phyloP scores from a whole-genome alignment of 2,329 filamentous ascomycete species.

The Beauveria asiatica region DNA sequence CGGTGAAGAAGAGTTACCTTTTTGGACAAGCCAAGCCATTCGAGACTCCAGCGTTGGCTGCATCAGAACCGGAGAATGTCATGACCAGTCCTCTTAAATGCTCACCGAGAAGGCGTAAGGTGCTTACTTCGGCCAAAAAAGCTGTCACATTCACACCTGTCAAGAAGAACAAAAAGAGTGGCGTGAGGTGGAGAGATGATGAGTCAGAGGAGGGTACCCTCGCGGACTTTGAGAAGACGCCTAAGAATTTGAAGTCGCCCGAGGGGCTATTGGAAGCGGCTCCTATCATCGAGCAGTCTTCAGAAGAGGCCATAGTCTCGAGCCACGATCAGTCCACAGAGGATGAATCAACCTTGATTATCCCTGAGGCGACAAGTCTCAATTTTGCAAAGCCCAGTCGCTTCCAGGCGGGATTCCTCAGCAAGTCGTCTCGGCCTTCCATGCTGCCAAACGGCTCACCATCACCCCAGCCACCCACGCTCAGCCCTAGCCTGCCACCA shows the following conservation, averaged over 20 bases:
- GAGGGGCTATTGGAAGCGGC: conserved; percentile 40
- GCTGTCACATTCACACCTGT: conserved; percentile 73
- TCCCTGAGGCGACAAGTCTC: conserved; percentile 32
- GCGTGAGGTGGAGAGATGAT: conserved; percentile 89
- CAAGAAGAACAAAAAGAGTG: conserved; percentile 62
- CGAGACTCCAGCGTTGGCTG: conserved; percentile 33
- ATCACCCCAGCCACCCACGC: conserved; percentile 43
- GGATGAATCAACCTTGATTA: conserved; percentile 50
- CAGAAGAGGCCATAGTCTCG: conserved; percentile 7
- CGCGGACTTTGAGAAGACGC: conserved; percentile 87
- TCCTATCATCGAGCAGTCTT: conserved; percentile 22
- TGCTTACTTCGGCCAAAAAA: conserved; percentile 51
- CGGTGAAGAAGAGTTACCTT: conserved; percentile 56
- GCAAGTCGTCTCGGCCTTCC: conserved; percentile 39
- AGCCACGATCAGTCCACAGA: conserved; percentile 27
- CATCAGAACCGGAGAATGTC: conserved; percentile 22
- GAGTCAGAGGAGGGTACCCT: conserved; percentile 72
- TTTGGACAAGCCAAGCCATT: conserved; percentile 28
- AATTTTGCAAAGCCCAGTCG: conserved; percentile 52
- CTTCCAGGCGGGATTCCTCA: conserved; percentile 83
- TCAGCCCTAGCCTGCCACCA: conserved; percentile 50
- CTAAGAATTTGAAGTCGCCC: conserved; percentile 56
- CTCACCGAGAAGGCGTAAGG: conserved; percentile 74
- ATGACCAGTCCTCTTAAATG: conserved; percentile 53
- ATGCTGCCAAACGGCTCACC: conserved; percentile 50